Base-by-base conservation (phyloP, 2,329 filamentous ascomycete genomes). In the Coniochaeta hoffmannii region DNA sequence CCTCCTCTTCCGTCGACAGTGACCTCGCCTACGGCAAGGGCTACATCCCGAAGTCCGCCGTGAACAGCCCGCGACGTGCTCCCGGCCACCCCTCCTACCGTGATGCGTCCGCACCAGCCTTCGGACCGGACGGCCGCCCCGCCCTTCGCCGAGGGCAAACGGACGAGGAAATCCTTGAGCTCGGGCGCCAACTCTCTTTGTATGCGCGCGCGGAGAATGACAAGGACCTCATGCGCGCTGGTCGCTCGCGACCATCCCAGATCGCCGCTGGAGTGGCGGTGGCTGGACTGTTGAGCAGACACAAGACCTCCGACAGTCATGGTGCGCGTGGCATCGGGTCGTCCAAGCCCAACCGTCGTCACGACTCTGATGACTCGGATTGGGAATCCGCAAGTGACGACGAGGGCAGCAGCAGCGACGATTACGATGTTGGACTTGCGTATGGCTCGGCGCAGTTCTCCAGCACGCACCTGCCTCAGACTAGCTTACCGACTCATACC, bases 11-110 rank as follows among this genome's bases (percentile, higher is more conserved):
- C 0, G 68, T 82, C 44, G 79, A 83, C 62, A 73, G 73, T 49
- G 80, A 82, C 62, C 68, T 84, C 55, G 79, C 76, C 4, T 83
- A 82, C 65, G 80, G 80, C n/a, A 71, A 68, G 41, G 79, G 77
- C 6, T 79, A 73, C 56, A 64, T 71, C 28, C 63, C 67, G 46
- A 61, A 63, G 59, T 56, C 59, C 52, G 53, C 63, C 31, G 32
- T 59, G 11, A 56, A 60, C 14, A 55, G 52, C n/a, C 50, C 49
- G 36, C 57, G 55, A 3, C 53, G 53, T 7, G 46, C 32, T 14
- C 28, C 38, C 32, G 32, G 36, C 34, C 53, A 30, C 36, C 55
- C 35, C 53, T 57, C 9, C 53, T 55, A 11, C 57, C 57, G n/a
- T 36, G 55, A 19, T 55, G 15, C 49, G 32, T 55, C 57, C 8